Conservation (phyloP, 495 filamentous ascomycete genomes). For the Podospora tetraspora region DNA sequence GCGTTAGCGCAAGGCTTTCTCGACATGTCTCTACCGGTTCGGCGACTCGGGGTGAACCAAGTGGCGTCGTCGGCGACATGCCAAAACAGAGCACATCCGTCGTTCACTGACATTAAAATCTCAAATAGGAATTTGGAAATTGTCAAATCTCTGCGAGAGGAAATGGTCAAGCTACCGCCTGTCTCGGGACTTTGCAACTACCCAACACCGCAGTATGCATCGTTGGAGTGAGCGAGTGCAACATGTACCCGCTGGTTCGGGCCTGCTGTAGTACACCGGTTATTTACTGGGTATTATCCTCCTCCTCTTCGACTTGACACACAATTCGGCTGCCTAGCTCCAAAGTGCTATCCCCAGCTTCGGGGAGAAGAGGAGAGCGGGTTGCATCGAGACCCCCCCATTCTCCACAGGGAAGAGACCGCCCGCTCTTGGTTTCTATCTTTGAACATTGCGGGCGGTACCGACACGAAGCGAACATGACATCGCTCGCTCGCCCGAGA, state of each 20-base stretch:
- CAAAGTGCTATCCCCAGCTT: neutral
- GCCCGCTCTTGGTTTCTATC: neutral
- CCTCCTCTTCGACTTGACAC: neutral
- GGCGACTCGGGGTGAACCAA: neutral
- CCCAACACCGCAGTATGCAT: neutral
- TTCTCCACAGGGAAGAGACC: neutral
- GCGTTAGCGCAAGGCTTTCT: slow-evolving; percentile 1
- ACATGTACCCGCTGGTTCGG: neutral
- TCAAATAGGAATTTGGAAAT: neutral
- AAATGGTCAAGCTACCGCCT: neutral
- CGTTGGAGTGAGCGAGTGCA: neutral
- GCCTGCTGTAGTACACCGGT: neutral
- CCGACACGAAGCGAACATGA: neutral
- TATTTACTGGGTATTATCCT: neutral
- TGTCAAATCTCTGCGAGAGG: neutral
- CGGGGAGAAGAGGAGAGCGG: neutral
- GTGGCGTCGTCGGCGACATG: neutral
- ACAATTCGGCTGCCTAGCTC: neutral
- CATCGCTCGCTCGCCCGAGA: neutral
- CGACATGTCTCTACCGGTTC: neutral
- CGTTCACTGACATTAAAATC: neutral
- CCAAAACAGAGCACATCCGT: neutral
- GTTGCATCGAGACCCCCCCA: neutral
- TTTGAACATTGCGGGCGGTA: neutral
- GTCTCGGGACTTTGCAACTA: neutral